A percentile compares a stretch with the other conserved stretches of the same genome.
Conservation (phyloP, 441 rosid genomes). For the Populus hybrid region DNA sequence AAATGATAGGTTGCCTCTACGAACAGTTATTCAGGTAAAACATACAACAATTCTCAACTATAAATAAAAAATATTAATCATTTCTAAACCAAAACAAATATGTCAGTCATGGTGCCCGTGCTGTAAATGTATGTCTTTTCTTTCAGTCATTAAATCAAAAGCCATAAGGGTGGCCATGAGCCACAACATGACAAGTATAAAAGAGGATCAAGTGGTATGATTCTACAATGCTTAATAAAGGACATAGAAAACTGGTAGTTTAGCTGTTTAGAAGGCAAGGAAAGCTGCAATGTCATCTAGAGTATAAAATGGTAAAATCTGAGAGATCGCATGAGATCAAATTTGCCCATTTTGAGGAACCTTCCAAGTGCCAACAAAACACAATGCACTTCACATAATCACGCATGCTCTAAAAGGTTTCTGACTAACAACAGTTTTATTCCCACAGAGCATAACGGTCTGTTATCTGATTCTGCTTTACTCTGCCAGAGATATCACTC, state of each 20-base stretch:
- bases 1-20: constrained; percentile 78
- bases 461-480: not conserved
- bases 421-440: not conserved
- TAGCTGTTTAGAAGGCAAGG: not conserved
- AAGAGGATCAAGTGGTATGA: not conserved
- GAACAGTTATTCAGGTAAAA: constrained; percentile 75
- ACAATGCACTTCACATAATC: not conserved
- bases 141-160: not conserved
- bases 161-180: not conserved
- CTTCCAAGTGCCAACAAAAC: not conserved
- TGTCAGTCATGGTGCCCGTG: not conserved
- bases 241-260: not conserved
- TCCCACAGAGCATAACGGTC: not conserved
- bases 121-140: not conserved
- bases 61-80: not conserved
- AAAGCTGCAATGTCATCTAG: not conserved
- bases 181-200: not conserved
- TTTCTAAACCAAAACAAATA: not conserved
- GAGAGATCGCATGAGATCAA: not conserved
- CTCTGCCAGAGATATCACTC: not conserved
- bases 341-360: not conserved
- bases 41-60: not conserved
- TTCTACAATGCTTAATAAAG: not conserved
- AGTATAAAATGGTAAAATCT: not conserved
- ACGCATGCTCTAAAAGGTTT: not conserved